These are phyloP conservation scores for Ichthyophthirius multifiliis DNA, from an alignment of 169 alveolate genomes.

Conservation along the genomic window DNA sequence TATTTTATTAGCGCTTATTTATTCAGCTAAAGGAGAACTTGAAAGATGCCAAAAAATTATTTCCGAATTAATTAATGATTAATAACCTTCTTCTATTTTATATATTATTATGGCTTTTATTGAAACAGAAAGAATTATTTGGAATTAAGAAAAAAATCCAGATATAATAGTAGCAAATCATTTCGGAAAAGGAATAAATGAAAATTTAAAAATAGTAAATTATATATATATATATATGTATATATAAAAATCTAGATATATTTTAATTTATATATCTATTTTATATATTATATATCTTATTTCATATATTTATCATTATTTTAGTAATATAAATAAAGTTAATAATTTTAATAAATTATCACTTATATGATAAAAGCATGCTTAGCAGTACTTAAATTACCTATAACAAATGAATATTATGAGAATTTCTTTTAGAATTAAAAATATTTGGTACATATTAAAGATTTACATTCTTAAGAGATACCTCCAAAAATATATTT, in stretches of 20 bases:
- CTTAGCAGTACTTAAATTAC: background rate
- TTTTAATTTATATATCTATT: background rate
- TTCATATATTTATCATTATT: background rate
- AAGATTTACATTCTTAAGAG: background rate
- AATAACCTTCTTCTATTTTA: background rate
- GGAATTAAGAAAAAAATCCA: background rate
- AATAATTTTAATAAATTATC: background rate
- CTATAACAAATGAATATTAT: background rate
- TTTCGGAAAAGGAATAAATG: background rate
- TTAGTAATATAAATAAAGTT: background rate
- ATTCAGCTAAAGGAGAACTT: background rate
- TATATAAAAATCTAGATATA: background rate
- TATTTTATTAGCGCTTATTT: background rate
- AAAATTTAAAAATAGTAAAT: background rate
- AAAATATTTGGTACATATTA: background rate
- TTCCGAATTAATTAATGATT: background rate
- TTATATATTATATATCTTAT: too few relatives aligned
- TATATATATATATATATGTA: background rate
- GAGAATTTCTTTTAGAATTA: background rate
- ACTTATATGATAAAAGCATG: background rate
- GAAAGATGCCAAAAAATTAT: background rate
- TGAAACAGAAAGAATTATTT: background rate
- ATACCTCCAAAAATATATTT: background rate
- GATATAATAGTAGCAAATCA: background rate
- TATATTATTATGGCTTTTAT: background rate